Conservation (phyloP, 1,284 basidiomycete species). For the Sutorius eximius region DNA sequence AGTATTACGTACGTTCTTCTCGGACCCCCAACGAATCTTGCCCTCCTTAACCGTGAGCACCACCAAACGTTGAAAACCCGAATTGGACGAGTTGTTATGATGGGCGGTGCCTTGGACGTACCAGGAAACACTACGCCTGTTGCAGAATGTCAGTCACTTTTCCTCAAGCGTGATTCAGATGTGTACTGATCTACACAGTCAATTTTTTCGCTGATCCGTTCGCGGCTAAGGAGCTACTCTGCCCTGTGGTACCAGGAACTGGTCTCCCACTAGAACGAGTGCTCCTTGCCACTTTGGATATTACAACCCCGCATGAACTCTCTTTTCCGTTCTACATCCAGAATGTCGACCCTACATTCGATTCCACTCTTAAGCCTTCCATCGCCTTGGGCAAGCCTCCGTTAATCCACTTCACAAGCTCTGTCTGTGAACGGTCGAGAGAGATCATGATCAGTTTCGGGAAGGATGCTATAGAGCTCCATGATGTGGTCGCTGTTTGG, state of each 20-base stretch:
- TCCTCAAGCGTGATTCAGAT: neutral
- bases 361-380: conserved; percentile 48
- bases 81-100: conserved; percentile 77
- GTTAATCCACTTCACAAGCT: conserved; percentile 73
- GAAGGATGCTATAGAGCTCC: conserved; percentile 84
- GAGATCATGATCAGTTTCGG: conserved; percentile 70
- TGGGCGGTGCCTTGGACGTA: conserved; percentile 96
- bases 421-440: conserved; percentile 74
- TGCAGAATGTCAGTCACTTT: conserved; percentile 66
- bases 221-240: conserved; percentile 69
- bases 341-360: conserved; percentile 56
- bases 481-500: conserved; percentile 83
- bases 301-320: conserved; percentile 78
- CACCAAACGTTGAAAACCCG: conserved; percentile 55
- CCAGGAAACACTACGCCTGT: conserved; percentile 87
- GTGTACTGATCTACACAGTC: conserved; percentile 47
- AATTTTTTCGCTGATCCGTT: conserved; percentile 94
- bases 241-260: conserved; percentile 37
- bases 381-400: conserved; percentile 46
- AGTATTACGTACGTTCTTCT: conserved; percentile 84
- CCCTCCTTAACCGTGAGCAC: conserved; percentile 63
- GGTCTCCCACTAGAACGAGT: conserved; percentile 65
- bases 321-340: conserved; percentile 65
- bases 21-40: conserved; percentile 89
- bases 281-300: conserved; percentile 75